Percentiles rank a stretch among this genome's conserved stretches.
phyloP scores from a whole-genome alignment of 148 eudicot genomes.

The Oxyria digyna region DNA sequence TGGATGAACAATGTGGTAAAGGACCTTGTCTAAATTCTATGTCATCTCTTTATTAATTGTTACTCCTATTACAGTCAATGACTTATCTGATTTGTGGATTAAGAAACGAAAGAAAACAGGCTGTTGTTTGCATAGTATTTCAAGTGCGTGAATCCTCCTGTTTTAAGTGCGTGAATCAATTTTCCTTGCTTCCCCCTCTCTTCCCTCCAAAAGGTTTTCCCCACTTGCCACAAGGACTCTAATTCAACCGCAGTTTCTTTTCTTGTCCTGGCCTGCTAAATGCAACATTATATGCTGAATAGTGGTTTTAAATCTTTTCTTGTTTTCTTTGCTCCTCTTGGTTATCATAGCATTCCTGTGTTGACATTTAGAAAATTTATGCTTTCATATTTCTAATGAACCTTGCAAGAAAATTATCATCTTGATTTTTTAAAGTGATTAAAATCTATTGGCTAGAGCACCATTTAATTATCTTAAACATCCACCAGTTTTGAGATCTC shows the following conservation, averaged over 20 bases:
- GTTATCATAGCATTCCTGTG: neutral
- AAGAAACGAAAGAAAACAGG: neutral
- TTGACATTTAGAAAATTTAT: neutral
- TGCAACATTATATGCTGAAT: neutral
- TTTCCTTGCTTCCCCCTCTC: neutral
- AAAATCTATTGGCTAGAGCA: neutral
- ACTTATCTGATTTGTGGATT: neutral
- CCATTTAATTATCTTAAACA: neutral
- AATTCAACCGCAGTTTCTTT: neutral
- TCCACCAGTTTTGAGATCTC: neutral
- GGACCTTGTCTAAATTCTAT: neutral
- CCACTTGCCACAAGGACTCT: neutral
- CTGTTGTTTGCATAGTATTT: neutral
- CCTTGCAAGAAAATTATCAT: neutral
- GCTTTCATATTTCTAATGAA: neutral
- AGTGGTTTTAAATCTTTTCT: neutral
- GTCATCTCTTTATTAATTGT: neutral
- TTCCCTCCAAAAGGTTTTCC: neutral
- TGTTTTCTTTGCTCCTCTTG: neutral
- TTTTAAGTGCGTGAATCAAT: neutral
- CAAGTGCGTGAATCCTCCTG: neutral
- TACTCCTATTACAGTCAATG: neutral
- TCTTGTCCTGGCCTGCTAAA: neutral
- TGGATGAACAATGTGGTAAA: conserved; percentile 94
- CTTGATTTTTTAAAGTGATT: neutral